Evolutionary conservation across 2,329 filamentous ascomycete species (phyloP), one percentile per base, ranked within the genome.

Genomic region (Orbilia brochopaga): DNA sequence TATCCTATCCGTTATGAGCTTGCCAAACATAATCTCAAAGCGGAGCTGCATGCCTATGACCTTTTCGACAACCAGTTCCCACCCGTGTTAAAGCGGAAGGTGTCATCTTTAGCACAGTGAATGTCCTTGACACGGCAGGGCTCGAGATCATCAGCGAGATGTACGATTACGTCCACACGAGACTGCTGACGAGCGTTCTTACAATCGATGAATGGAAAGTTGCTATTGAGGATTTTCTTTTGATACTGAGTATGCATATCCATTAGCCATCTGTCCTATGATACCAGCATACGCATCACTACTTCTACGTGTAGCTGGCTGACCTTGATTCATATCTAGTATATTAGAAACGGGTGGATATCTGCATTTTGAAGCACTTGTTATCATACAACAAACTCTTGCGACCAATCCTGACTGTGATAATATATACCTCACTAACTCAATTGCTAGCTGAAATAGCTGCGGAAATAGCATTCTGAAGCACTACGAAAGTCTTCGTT

Each of bases 401-500:
- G n/a, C n/a, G n/a, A n/a, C n/a, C n/a, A n/a, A n/a, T n/a, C n/a
- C n/a, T n/a, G n/a, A n/a, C n/a, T n/a, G n/a, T n/a, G n/a, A n/a
- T n/a, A n/a, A n/a, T n/a, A n/a, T n/a, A n/a, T n/a, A n/a, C n/a
- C n/a, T n/a, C 32, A 37, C 32, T 37, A 37, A 37, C 32, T n/a
- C 56, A 55, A 17, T 11, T 27, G 46, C 35, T 40, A 30, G n/a
- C 51, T 52, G 56, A 56, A 69, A 64, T 60, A 70, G 66, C 24
- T 72, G 67, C 44, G 67, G 60, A 37, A 61, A 57, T 27, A 65
- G 32, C 37, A 72, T 72, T 35, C 56, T 32, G 53, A 64, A 64
- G 21, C 30, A 51, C 30, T 59, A 54, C 37, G 56, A 72, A 37
- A 56, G 46, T 2, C 62, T 60, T 21, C 21, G 50, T 1, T 27